Percentiles rank a stretch among this genome's conserved stretches.
Evolutionary conservation across 108 stramenopile genomes (phyloP).

Genomic region (Hondaea fermentalgiana): DNA sequence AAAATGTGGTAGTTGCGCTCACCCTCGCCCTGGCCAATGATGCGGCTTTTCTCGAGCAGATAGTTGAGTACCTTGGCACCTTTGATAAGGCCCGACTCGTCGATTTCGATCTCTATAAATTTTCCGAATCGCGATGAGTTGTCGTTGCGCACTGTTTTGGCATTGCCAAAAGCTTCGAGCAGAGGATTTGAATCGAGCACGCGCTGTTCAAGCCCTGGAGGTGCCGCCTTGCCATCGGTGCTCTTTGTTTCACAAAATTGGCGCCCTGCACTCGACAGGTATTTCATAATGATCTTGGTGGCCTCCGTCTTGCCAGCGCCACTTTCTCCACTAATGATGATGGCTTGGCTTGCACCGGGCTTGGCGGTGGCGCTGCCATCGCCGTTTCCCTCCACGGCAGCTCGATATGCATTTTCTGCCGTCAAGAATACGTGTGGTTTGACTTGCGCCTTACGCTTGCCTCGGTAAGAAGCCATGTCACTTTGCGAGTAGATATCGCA

Average conservation of each 20-base stretch:
- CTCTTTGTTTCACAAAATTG: neutral
- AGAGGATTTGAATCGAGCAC: slow-evolving; percentile 29
- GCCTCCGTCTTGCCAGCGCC: slow-evolving; percentile 39
- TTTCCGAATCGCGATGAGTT: slow-evolving; percentile 50
- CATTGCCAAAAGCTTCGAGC: slow-evolving; percentile 33
- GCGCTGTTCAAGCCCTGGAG: slow-evolving; percentile 20
- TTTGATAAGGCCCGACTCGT: neutral
- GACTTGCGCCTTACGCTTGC: neutral
- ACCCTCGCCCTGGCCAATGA: slow-evolving; percentile 40
- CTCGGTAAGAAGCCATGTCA: neutral
- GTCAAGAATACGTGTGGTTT: slow-evolving; percentile 72
- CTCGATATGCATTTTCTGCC: slow-evolving; percentile 65
- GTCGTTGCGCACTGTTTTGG: slow-evolving; percentile 26
- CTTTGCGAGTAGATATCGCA: slow-evolving; percentile 44
- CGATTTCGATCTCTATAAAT: slow-evolving; percentile 48
- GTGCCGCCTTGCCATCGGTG: neutral
- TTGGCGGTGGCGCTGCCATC: neutral
- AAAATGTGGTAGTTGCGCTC: slow-evolving; percentile 88
- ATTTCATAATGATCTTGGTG: slow-evolving; percentile 30
- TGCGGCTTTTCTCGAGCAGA: slow-evolving; percentile 55
- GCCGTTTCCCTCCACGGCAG: slow-evolving; percentile 39
- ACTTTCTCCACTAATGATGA: slow-evolving; percentile 26
- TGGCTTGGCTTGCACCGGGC: neutral
- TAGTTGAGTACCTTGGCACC: slow-evolving; percentile 40
- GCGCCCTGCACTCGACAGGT: neutral